Evolutionary conservation across 2,329 filamentous ascomycete genomes (phyloP), one percentile per base, ranked within the genome.

Genomic region (Trichoderma sp.): DNA sequence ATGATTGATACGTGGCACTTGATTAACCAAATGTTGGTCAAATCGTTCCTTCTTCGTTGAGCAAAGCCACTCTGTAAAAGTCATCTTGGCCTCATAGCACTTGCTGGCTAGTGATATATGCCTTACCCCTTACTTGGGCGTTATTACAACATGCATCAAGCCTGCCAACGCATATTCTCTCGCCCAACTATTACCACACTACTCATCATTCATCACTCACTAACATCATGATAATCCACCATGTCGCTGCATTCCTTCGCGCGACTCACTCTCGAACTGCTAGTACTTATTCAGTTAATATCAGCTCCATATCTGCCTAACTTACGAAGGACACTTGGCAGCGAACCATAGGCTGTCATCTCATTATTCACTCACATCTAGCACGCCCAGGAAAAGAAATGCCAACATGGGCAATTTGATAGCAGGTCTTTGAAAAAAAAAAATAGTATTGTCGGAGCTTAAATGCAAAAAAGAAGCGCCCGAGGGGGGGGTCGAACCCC

Each of bases 401-500:
- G 24, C 24, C 46, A 49, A 24, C 5, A n/a, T 5, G 6, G 7
- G 11, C 10, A 1, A 14, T 3, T 4, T 24, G 8, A 7, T 1
- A 34, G 6, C 21, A 4, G 4, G 5, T 37, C 28, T 6, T 3
- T 1, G 1, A 11, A 4, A 32, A 11, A 18, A 39, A 43, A 65
- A 30, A 56, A 56, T 46, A 32, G 5, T 8, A 37, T 39, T 13
- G 24, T 5, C 18, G 5, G n/a, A 13, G 10, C 21, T 11, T 2
- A 49, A 11, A 21, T 24, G 5, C 10, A 52, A 21, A 64, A 64
- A 46, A 24, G 32, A 46, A 28, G 24, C 75, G 75, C 75, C 75
- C 75, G 75, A 76, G 74, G 75, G 73, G 75, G 75, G 75, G 67
- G 65, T 77, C 75, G 75, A 77, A 77, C 75, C 75, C 75, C 72